Evolutionary conservation across 352 stramenopile genomes (phyloP).

Genomic region (Phytophthora pinifolia): DNA sequence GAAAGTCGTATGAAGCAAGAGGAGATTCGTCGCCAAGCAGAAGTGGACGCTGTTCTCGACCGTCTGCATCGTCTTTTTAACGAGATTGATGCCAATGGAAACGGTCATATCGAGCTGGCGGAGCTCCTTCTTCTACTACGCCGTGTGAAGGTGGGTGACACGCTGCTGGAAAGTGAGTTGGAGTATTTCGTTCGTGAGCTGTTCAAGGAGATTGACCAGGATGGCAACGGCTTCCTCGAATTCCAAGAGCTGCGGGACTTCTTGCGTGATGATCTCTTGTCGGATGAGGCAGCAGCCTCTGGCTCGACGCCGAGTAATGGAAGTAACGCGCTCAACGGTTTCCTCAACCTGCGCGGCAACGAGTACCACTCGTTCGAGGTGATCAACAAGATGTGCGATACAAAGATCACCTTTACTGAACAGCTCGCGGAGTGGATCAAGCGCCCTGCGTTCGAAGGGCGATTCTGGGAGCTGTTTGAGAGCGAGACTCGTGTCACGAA

Average conservation of each 20-base stretch:
- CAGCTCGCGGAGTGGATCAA: conserved; percentile 54
- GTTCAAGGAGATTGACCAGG: conserved; percentile 93
- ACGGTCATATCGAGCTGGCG: conserved; percentile 61
- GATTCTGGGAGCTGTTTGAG: conserved; percentile 70
- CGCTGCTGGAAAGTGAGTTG: conserved; percentile 62
- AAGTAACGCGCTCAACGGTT: conserved; percentile 50
- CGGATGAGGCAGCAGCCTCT: conserved; percentile 23
- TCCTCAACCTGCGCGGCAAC: conserved; percentile 64
- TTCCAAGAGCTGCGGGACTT: conserved; percentile 94
- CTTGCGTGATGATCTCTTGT: conserved; percentile 52
- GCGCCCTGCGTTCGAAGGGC: conserved; percentile 40
- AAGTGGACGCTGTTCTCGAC: conserved; percentile 54
- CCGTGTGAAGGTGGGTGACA: conserved; percentile 65
- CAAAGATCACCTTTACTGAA: conserved; percentile 46
- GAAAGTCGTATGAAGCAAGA: conserved; percentile 59
- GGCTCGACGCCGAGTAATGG: conserved; percentile 27
- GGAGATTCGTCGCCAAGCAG: conserved; percentile 47
- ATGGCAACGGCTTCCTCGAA: conserved; percentile 90
- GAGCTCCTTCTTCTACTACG: conserved; percentile 64
- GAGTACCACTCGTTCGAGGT: conserved; percentile 70
- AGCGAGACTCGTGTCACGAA: conserved; percentile 52
- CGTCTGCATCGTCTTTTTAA: conserved; percentile 67
- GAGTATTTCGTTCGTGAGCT: conserved; percentile 63
- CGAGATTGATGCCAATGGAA: conserved; percentile 71
- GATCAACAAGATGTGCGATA: conserved; percentile 58